Evolutionary conservation across 2,329 filamentous ascomycete species (phyloP), one percentile per base, ranked within the genome.

Genomic region (Neurospora sp.): DNA sequence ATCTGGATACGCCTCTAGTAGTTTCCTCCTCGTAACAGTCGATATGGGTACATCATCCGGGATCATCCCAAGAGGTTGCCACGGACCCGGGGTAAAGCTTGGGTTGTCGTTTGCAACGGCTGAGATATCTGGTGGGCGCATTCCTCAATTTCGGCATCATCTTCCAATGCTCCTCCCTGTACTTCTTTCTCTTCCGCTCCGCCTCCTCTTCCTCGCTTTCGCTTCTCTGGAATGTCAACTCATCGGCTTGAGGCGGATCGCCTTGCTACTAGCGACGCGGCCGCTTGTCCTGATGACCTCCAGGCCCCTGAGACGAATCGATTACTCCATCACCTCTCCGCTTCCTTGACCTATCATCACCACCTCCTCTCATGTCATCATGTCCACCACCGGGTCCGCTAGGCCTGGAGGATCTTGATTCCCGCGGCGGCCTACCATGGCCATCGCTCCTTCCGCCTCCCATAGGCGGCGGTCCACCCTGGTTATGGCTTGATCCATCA

Each of bases 281-380:
- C 77, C 86, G 81, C 81, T 88, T 88, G 71, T 88, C 85, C 70
- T 83, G 80, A 46, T 86, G 84, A 74, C 77, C 82, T 17, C 82
- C 82, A 41, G 40, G 19, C 5, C 70, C 71, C n/a, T 40, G 52
- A 62, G 52, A 62, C 15, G 28, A 62, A 62, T 62, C 62, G 66
- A 67, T 67, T 11, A 70, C 70, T 68, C 86, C 85, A 72, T 87
- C 85, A 71, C 83, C 85, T 74, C 80, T 79, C 46, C 81, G 80
- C 76, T 83, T 83, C 72, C 80, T 77, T 39, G 78, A 76, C 37
- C 76, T 71, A 10, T 73, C 71, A 11, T 74, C 72, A 28, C 67
- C 36, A 28, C 74, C 43, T 67, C 78, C 81, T 74, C 72, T 80
- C n/a, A 67, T 38, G 68, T 72, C 77, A 73, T 69, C 77, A 70